Base-by-base conservation (phyloP, 1,284 basidiomycete species). In the Leccinum subrobustum region DNA sequence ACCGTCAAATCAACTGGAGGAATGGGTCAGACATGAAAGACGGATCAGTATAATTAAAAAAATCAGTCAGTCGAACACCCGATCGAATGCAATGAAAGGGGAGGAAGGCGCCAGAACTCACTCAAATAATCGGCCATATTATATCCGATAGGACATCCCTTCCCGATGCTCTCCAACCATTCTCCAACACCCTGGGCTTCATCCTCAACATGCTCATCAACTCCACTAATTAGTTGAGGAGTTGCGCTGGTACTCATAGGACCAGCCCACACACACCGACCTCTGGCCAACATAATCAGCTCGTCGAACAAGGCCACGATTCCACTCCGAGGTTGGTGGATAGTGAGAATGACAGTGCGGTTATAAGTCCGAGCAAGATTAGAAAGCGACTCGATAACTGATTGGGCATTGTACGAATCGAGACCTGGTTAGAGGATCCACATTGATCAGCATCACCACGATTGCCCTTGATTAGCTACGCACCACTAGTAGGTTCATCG, bases 301-400 rank as follows among this genome's bases (percentile, higher is more conserved):
- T 96, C 91, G 72, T 99, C 96, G 68, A 99, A 98, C 14, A 99
- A 78, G 0, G 93, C 87, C 9, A 98, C 95, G 65, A 99, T 98
- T 76, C 98, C 98, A 73, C 92, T 95, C 60, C 96, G 88, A n/a
- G 96, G 96, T 75, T 98, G 96, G 72, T 99, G 96, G 63, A 99
- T 98, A 0, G 96, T 98, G 77, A 98, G 97, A 64, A 98, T 82
- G 57, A 98, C 93, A 0, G 95, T 98, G n/a, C 96, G 88, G 68
- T 96, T 93, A 77, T 95, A 98, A 67, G 91, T 86, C 51, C 87
- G 82, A 1, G 96, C 94, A 8, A 98, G 83, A 6, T 90, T 88
- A 2, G 91, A 90, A 35, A 99, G 81, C 29, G 89, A 89, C 57
- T 96, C 93, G 37, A 99, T 83, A 63, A 99, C 96, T 66, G 97